Base-by-base conservation (phyloP, 305 asterid genomes). In the Fraxinus sp. region DNA sequence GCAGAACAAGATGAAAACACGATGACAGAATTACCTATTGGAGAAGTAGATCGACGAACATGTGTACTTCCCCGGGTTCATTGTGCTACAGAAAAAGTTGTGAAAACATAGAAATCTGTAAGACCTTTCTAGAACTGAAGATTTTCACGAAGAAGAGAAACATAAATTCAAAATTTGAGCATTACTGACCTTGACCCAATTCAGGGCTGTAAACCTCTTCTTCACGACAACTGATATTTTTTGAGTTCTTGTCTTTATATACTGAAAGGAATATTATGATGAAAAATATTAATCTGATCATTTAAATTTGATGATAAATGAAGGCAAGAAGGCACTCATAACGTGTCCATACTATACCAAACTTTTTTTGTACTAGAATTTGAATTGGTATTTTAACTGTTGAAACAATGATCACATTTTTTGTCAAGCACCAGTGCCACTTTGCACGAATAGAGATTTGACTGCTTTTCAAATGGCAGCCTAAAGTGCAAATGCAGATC, bases 51-150 rank as follows among this genome's bases (percentile, higher is more conserved):
- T 95, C 97, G 74, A 95, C 98, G 85, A 90, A 94, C 97, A 95
- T 94, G 85, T 95, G 98, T 85, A 95, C 98, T 88, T 95, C 98
- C 86, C 98, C 90, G 81, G 99, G 99, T 87, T 95, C 99, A 86
- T 95, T 95, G 83, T 95, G 98, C 99, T 95, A 81, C 78, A 80
- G 28, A 83, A 76, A 80, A 73, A 5, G 24, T 3, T 62, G 81
- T 72, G 18, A 11, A 76, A 44, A 76, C 59, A 44, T 75, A 64
- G 39, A 57, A 71, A 64, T 7, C 16, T 1, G 52, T 41, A 11
- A 77, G 80, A 66, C 35, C 35, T 49, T 73, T 35, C 76, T 83
- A 76, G 78, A 62, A 78, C 80, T 73, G 62, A 83, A 68, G 62
- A n/a, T 66, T 66, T 66, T 78, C 62, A 64, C 52, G 66, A 73